These are phyloP conservation scores for Mycena latifolia DNA, from an alignment of 768 basidiomycete genomes.

Conservation along the genomic window DNA sequence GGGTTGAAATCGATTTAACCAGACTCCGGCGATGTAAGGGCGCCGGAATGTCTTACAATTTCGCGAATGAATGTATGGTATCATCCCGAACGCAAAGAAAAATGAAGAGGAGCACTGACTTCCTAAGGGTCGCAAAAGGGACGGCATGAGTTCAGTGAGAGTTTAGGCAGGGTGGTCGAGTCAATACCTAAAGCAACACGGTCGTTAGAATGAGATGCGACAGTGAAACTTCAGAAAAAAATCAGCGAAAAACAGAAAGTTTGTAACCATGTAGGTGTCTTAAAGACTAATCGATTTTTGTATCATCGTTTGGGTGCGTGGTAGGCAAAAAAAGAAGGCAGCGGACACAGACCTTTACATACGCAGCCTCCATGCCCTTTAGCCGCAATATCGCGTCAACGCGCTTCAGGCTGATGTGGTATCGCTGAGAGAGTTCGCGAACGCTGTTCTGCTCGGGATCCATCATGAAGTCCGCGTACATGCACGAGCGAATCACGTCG, in stretches of 20 bases:
- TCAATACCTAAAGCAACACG: conserved; percentile 40
- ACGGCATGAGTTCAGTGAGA: conserved; percentile 33
- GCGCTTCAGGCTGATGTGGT: conserved; percentile 80
- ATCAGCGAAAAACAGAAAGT: conserved; percentile 33
- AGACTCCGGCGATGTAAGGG: conserved; percentile 72
- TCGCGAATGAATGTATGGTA: conserved; percentile 76
- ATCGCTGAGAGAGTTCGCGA: conserved; percentile 69
- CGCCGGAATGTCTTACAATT: conserved; percentile 66
- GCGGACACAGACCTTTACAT: conserved; percentile 73
- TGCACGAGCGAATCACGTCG: conserved; percentile 63
- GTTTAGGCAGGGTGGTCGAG: not conserved
- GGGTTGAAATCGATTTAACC: conserved; percentile 79
- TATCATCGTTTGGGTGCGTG: conserved; percentile 61
- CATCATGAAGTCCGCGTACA: conserved; percentile 73
- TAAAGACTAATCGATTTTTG: conserved; percentile 94
- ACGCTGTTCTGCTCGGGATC: conserved; percentile 69
- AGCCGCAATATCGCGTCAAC: conserved; percentile 87
- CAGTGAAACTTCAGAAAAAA: conserved; percentile 34
- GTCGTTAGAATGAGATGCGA: conserved; percentile 20
- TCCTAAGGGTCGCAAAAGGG: conserved; percentile 44
- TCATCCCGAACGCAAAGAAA: conserved; percentile 57
- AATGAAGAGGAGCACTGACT: conserved; percentile 46
- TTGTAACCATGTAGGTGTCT: conserved; percentile 85
- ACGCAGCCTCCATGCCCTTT: conserved; percentile 80
- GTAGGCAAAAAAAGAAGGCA: conserved; percentile 36